phyloP scores from a whole-genome alignment of 164 flowering plant species.

The Santalum album region DNA sequence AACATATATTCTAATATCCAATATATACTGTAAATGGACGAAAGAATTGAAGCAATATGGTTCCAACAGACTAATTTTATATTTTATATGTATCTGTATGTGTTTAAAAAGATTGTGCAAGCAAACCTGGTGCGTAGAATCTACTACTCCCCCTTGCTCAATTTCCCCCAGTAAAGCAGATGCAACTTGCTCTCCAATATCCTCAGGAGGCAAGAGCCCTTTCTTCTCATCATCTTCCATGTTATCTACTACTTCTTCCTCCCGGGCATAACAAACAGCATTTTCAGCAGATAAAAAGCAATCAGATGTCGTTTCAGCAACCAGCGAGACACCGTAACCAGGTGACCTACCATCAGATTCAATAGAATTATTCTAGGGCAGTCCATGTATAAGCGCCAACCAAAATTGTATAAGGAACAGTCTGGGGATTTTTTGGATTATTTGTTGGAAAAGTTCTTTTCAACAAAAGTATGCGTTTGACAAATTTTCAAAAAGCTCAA shows the following conservation, averaged over 20 bases:
- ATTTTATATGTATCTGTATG: too few species aligned
- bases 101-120: neutral
- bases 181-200: slow-evolving; percentile 70
- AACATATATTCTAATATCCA: too few species aligned
- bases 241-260: slow-evolving; percentile 27
- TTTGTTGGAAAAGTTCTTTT: too few species aligned
- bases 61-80: too few species aligned
- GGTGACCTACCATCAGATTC: slow-evolving; percentile 53
- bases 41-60: neutral
- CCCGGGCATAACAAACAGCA: slow-evolving; percentile 42
- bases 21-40: neutral
- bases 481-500: too few species aligned
- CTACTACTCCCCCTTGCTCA: slow-evolving; percentile 89
- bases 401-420: too few species aligned
- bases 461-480: too few species aligned
- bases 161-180: slow-evolving; percentile 68
- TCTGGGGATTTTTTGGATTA: too few species aligned
- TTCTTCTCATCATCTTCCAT: slow-evolving; percentile 44
- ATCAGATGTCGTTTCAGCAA: slow-evolving; percentile 81
- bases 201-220: slow-evolving; percentile 55
- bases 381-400: neutral
- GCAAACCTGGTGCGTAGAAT: slow-evolving; percentile 90
- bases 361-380: neutral
- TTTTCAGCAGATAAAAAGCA: slow-evolving; percentile 79
- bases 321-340: slow-evolving; percentile 86